Conservation (phyloP, 352 stramenopile genomes). For the Saprolegnia diclina region DNA sequence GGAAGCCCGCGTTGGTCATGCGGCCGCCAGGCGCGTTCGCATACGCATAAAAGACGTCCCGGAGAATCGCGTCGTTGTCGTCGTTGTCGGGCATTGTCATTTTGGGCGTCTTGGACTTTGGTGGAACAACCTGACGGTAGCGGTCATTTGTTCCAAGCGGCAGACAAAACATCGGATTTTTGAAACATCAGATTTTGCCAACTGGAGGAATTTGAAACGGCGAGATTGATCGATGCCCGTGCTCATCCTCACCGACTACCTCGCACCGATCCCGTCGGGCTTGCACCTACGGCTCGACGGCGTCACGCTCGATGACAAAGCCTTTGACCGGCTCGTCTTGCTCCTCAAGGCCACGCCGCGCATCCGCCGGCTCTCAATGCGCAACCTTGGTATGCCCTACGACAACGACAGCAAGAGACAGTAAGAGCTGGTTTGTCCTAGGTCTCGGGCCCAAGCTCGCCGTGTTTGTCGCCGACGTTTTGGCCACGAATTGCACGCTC, state of each 20-base stretch:
- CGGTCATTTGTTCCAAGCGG: no score
- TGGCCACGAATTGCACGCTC: constrained; percentile 1
- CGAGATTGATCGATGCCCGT: neutral
- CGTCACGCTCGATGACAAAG: constrained; percentile 4
- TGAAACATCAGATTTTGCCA: neutral
- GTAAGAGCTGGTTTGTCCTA: neutral
- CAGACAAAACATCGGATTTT: no score
- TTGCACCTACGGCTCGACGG: constrained; percentile 11
- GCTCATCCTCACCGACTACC: neutral
- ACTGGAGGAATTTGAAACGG: neutral
- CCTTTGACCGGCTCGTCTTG: neutral
- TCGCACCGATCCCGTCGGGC: neutral
- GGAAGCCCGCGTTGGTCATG: constrained; percentile 16
- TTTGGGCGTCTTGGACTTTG: neutral
- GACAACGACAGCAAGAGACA: neutral
- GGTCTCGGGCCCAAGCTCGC: constrained; percentile 23
- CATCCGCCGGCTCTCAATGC: constrained; percentile 8
- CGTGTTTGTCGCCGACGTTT: constrained; percentile 16
- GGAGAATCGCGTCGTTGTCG: constrained; percentile 16
- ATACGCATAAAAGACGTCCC: constrained; percentile 21
- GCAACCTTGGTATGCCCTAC: constrained; percentile 2
- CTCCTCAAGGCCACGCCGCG: neutral
- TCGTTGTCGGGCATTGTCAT: neutral
- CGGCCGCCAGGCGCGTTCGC: constrained; percentile 5
- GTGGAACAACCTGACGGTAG: neutral